phyloP scores from a whole-genome alignment of 1,284 basidiomycete genomes.

The Xerocomus cyaneibrunnescens region DNA sequence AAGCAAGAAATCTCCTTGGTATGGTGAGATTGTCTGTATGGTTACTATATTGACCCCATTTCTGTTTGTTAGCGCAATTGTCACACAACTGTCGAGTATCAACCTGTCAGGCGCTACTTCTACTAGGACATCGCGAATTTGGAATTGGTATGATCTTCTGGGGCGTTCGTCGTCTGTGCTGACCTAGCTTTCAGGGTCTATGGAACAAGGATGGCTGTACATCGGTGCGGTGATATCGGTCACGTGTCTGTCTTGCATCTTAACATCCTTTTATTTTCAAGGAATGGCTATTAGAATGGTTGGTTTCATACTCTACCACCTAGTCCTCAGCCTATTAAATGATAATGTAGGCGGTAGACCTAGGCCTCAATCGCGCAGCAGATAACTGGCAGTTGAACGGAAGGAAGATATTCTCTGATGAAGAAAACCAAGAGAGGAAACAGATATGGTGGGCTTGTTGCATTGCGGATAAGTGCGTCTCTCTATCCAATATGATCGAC shows the following conservation, averaged over 20 bases:
- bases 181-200: slow-evolving; percentile 44
- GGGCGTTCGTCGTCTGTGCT: slow-evolving; percentile 5
- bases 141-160: slow-evolving; percentile 55
- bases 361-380: slow-evolving; percentile 80
- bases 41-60: slow-evolving; percentile 5
- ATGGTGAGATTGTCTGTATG: slow-evolving; percentile 17
- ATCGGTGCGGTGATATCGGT: slow-evolving; percentile 49
- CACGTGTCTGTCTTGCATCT: neutral
- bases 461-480: slow-evolving; percentile 66
- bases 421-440: slow-evolving; percentile 74
- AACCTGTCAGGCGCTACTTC: slow-evolving; percentile 73
- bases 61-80: slow-evolving; percentile 50
- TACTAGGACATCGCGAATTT: slow-evolving; percentile 80
- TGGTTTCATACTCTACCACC: slow-evolving; percentile 10
- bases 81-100: slow-evolving; percentile 66
- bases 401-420: slow-evolving; percentile 63
- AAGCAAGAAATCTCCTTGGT: slow-evolving; percentile 72
- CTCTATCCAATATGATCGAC: slow-evolving; percentile 1
- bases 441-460: slow-evolving; percentile 85
- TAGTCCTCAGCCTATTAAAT: slow-evolving; percentile 1
- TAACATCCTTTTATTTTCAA: slow-evolving; percentile 27
- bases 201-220: slow-evolving; percentile 83
- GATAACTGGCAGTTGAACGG: slow-evolving; percentile 72
- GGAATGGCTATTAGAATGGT: slow-evolving; percentile 81
- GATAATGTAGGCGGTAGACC: slow-evolving; percentile 66